A percentile compares a stretch with the other conserved stretches of the same genome.
Conservation (phyloP, 495 filamentous ascomycete species). For the Friedmanniomyces endolithicus region DNA sequence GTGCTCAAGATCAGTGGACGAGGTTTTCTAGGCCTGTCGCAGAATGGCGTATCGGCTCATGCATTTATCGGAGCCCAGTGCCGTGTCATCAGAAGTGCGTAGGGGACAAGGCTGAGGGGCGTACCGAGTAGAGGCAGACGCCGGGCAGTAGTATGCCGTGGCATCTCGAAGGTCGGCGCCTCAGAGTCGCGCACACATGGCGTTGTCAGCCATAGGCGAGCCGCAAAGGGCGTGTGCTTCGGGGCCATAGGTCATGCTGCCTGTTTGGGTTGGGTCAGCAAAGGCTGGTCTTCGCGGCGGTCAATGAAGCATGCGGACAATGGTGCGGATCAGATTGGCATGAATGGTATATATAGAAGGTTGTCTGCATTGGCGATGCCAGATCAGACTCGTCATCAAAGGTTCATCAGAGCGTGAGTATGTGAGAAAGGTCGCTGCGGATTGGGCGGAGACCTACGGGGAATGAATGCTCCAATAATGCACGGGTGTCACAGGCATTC, state of each 20-base stretch:
- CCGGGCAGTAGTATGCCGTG: neutral
- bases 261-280: neutral
- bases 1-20: constrained; percentile 67
- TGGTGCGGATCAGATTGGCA: constrained; percentile 47
- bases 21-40: constrained; percentile 99
- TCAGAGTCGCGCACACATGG: too few relatives aligned
- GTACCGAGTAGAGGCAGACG: neutral
- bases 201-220: neutral
- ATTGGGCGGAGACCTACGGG: too few relatives aligned
- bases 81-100: constrained; percentile 68
- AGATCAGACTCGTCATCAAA: constrained; percentile 84
- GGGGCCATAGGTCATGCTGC: neutral
- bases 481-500: too few relatives aligned
- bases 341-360: constrained; percentile 64
- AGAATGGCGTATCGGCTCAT: constrained; percentile 77
- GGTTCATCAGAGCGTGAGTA: constrained; percentile 39
- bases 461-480: too few relatives aligned
- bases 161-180: too few relatives aligned
- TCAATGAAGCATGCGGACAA: neutral
- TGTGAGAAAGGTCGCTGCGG: too few relatives aligned
- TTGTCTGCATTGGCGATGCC: constrained; percentile 68
- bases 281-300: neutral
- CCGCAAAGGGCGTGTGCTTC: neutral
- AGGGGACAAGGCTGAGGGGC: neutral
- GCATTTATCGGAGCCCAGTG: constrained; percentile 93